Evolutionary conservation across 169 alveolate genomes (phyloP), one percentile per base, ranked within the genome.

Genomic region (Plasmodium chabaudi): DNA sequence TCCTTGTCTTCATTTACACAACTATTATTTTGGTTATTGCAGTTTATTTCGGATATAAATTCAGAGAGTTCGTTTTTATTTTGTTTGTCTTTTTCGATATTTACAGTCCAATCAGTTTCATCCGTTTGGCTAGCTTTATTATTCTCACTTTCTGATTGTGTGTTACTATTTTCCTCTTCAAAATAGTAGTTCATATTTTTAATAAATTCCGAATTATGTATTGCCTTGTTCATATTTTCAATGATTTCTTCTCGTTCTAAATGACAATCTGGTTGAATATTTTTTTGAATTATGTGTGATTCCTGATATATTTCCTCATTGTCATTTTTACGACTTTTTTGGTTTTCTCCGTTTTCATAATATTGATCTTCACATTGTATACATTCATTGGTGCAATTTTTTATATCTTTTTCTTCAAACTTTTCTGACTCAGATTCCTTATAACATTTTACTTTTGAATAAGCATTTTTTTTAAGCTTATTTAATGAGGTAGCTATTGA

Each of bases 141-240:
- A 13, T 51, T 51, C 17, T n/a, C 59, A 13, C 4, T 2, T 12
- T 51, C 6, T 51, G 6, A 13, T 51, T n/a, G 17, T 51, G 17
- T 51, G 15, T 10, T 12, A 51, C n/a, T 71, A 10, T 9, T 59
- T 21, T 3, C 21, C 27, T 55, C 69, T 44, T 72, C 69, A 5
- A 72, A 72, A 9, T 34, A 72, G 9, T 9, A n/a, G 39, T 72
- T 72, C 9, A 72, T 72, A 17, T 46, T 55, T 25, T 27, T 25
- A 55, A 72, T 44, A 42, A 19, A n/a, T 53, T 72, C 70, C n/a
- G 60, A 57, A 60, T 72, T 72, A 53, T 53, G 34, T 72, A 44
- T 72, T 72, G 69, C 64, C 56, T 72, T 72, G 7, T 55, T 68
- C 70, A 72, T 72, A 53, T 72, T 72, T 25, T 44, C 56, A 21